Base-by-base conservation (phyloP, 352 stramenopile species). In the Phytophthora citricola region DNA sequence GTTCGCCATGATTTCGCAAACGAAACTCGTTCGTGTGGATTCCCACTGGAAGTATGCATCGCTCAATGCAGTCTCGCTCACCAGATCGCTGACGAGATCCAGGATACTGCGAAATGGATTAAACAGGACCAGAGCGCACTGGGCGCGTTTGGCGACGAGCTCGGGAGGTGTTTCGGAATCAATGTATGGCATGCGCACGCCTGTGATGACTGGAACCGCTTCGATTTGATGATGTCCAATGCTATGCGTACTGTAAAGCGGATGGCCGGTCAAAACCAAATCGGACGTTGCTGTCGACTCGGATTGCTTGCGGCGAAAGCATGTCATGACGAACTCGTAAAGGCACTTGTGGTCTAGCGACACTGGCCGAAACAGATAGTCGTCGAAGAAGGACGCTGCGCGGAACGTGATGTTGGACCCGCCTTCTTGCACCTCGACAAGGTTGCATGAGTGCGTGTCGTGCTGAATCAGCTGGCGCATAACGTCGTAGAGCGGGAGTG, bases 291-390 rank as follows among this genome's bases (percentile, higher is more conserved):
- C 7, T 34, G 29, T 34, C 10, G 29, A 34, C 29, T 7, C 5
- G 7, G 7, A 11, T 10, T 34, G 5, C 29, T 34, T 34, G 5
- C 29, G 29, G 5, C 14, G 17, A 1, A 12, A 34, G 7, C 29
- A 34, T 7, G 0, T 31, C 14, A 17, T 14, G 9, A 27, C 10
- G 14, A 53, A 61, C 8, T 61, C 53, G 17, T 61, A 53, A 1
- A 53, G 2, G n/a, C 22, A 43, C 8, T 22, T 11, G 1, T 4
- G 26, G 2, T 24, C 6, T 3, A 46, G n/a, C 4, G 3, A 45
- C 3, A 24, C n/a, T n/a, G 41, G 26, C 4, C 41, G 53, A 20
- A 29, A 61, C 11, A 53, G 29, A 20, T 61, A 61, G 31, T 61
- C 41, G 20, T 61, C 41, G n/a, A 53, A 24, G 27, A 24, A 27